These are phyloP conservation scores for Warburgia ugandensis DNA, from an alignment of 164 flowering plant genomes.

Conservation along the genomic window DNA sequence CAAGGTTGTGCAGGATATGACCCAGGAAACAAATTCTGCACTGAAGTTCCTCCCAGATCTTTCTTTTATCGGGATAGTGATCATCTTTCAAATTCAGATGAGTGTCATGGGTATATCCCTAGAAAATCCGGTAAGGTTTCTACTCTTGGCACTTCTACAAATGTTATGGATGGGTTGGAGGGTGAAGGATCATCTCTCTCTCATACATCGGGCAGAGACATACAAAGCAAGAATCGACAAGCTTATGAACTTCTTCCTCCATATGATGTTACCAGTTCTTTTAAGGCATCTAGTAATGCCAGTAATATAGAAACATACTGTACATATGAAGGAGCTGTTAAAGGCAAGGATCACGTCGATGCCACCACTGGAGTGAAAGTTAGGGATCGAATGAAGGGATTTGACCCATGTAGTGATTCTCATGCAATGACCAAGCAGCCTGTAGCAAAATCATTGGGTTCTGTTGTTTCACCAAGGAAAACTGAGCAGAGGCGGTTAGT, in stretches of 20 bases:
- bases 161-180: conserved; percentile 11
- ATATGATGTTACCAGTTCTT: conserved; percentile 4
- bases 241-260: conserved; percentile 10
- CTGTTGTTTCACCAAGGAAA: conserved; percentile 26
- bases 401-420: conserved; percentile 12
- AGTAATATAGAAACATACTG: conserved; percentile 22
- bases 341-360: neutral
- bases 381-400: conserved; percentile 12
- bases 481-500: conserved; percentile 58
- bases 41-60: conserved; percentile 16
- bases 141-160: conserved; percentile 5
- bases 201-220: neutral
- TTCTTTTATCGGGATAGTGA: conserved; percentile 8
- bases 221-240: neutral
- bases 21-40: conserved; percentile 17
- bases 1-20: conserved; percentile 6
- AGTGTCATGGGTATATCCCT: conserved; percentile 4
- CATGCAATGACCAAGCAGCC: conserved; percentile 9
- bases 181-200: conserved; percentile 12
- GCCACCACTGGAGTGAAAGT: neutral
- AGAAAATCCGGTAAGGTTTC: conserved; percentile 9
- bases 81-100: conserved; percentile 18
- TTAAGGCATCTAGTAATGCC: conserved; percentile 5
- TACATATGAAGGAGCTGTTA: conserved; percentile 7
- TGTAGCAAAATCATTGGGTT: conserved; percentile 5